Percentiles rank a stretch among this genome's conserved stretches.
Evolutionary conservation across 2,329 filamentous ascomycete genomes (phyloP).

Genomic region (Chlorencoelia australis): DNA sequence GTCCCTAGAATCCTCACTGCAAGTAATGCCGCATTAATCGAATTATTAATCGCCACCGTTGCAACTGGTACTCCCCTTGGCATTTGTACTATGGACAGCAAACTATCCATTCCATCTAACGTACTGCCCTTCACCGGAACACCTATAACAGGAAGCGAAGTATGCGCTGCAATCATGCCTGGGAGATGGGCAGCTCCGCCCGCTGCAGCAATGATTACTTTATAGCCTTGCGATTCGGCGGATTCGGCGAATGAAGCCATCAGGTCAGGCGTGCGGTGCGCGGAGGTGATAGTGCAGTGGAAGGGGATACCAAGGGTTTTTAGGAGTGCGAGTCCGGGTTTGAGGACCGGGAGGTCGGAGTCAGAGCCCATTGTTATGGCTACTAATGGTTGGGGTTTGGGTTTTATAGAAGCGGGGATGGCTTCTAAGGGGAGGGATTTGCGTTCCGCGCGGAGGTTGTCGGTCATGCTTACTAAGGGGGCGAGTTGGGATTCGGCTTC

Average conservation of each 20-base stretch:
- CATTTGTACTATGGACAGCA: constrained; percentile 70
- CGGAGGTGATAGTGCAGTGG: constrained; percentile 67
- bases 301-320: constrained; percentile 60
- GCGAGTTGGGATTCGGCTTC: constrained; percentile 59
- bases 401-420: constrained; percentile 26
- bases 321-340: constrained; percentile 43
- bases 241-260: constrained; percentile 54
- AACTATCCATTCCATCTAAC: constrained; percentile 47
- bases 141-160: constrained; percentile 58
- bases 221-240: constrained; percentile 20
- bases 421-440: constrained; percentile 30
- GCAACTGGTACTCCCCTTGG: constrained; percentile 62
- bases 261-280: constrained; percentile 61
- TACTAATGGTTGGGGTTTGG: constrained; percentile 42
- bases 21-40: constrained; percentile 65
- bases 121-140: constrained; percentile 67
- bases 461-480: constrained; percentile 56
- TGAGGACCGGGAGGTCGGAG: constrained; percentile 62
- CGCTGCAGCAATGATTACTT: constrained; percentile 44
- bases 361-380: constrained; percentile 76
- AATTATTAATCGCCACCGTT: constrained; percentile 72
- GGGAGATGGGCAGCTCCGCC: constrained; percentile 52
- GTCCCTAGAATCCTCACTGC: constrained; percentile 58
- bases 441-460: constrained; percentile 47
- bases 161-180: constrained; percentile 8